Evolutionary conservation across 306 rosid species (phyloP), one percentile per base, ranked within the genome.

Genomic region (Cucurbita pepo): DNA sequence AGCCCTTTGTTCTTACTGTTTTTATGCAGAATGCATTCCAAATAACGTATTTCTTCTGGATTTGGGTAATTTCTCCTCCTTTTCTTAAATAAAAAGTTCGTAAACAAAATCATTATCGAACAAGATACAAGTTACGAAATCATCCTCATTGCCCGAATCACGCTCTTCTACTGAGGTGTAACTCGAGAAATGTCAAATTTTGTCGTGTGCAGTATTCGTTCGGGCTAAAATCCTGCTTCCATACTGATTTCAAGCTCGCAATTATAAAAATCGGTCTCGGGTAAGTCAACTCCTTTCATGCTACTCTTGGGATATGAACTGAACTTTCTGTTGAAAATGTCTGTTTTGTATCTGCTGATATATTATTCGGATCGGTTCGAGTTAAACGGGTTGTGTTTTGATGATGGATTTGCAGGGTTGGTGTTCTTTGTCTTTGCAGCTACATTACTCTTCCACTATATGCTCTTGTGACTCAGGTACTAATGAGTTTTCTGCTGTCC

Each of bases 381-480:
- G 60, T n/a, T 19, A 10, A 72, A 36, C 1, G 10, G 7, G 64
- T 9, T 73, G 51, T 7, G 54, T 50, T 47, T 48, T 61, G 77
- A 15, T 50, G 55, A 34, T 48, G 73, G 19, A 47, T 76, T 77
- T 71, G 63, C 85, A 91, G 99, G 80, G 81, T 81, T 77, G 77
- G 62, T 30, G 88, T 85, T 78, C 79, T 91, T 22, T 83, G 86
- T 75, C 55, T 94, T 25, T 91, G 99, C 87, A 85, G 99, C 88
- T 94, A 94, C 74, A 86, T 91, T 38, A 94, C 98, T 7, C 96
- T 94, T 78, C 99, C 97, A 43, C 85, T 94, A 18, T 84, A 94
- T 83, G 91, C 97, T 73, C 97, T 94, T 57, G 92, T 94, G 50
- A 86, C 97, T 72, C 98, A 90, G 97, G 98, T 90, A 83, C 69